Base-by-base conservation (phyloP, 2,329 filamentous ascomycete genomes). In the Pseudogymnoascus sp. region DNA sequence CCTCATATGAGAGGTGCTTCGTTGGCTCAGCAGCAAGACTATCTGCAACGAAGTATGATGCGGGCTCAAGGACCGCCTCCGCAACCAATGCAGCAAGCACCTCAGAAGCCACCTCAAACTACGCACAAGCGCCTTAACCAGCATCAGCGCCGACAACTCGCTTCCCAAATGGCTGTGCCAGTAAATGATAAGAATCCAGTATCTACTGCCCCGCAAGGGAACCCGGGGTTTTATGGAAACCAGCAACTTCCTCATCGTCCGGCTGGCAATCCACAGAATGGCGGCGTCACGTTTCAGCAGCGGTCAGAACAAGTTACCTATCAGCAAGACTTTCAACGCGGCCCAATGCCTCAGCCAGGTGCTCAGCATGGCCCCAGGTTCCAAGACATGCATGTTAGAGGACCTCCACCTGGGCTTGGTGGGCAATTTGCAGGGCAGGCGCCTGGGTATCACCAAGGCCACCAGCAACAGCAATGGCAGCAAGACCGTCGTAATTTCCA, bases 321-420 rank as follows among this genome's bases (percentile, higher is more conserved):
- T 20, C 66, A 68, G 16, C 35, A 64, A 4, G 59, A 65, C 38
- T 69, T 68, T 6, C 68, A 67, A 59, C 67, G 70, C 64, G 32
- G 57, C 64, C 30, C 67, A 63, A 20, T 67, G 67, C 16, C 63
- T 65, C 34, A 69, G 66, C 38, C 63, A 66, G 16, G 37, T 68
- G 20, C 63, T 4, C 25, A 50, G 7, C 43, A n/a, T 30, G 43
- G 43, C 7, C 43, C 14, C 5, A 22, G 43, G 4, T 50, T 50
- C 25, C 43, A 50, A 50, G 43, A 50, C 16, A 50, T 11, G 7
- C 2, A 50, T 14, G 25, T 50, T 14, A 50, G 25, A 7, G 43
- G 43, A 3, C 43, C 43, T 1, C 43, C 43, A 18, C 43, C 43
- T 11, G 43, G 43, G 7, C 43, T 50, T 50, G 43, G 43, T 50